Evolutionary conservation across 108 stramenopile species (phyloP).

Genomic region (Mediolabrus comicus): DNA sequence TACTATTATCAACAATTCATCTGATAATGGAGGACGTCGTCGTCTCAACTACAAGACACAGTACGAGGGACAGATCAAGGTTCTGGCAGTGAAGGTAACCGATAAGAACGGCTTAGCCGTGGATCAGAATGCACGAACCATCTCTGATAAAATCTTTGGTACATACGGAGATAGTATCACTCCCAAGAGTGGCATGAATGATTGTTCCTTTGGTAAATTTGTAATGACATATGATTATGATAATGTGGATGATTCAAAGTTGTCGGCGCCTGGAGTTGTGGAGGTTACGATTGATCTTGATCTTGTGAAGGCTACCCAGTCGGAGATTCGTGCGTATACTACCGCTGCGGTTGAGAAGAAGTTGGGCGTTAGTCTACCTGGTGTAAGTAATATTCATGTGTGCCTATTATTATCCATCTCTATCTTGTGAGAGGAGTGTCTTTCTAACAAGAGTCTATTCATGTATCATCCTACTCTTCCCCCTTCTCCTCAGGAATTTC

Average conservation of each 20-base stretch:
- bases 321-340: background rate
- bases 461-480: background rate
- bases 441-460: no score
- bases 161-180: constrained; percentile 29
- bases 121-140: background rate
- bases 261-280: constrained; percentile 32
- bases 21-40: background rate
- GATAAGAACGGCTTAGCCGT: constrained; percentile 26
- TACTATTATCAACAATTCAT: background rate
- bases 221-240: constrained; percentile 14
- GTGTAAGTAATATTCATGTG: background rate
- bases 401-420: background rate
- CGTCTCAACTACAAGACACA: constrained; percentile 18
- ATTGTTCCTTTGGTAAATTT: constrained; percentile 39
- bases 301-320: constrained; percentile 2
- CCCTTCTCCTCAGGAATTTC: constrained; percentile 7
- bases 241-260: background rate
- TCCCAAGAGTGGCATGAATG: constrained; percentile 12
- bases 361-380: constrained; percentile 21
- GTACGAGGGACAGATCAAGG: constrained; percentile 22
- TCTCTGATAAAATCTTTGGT: constrained; percentile 47
- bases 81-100: constrained; percentile 34
- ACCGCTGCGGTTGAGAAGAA: constrained; percentile 2
- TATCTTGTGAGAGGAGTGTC: no score
- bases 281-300: constrained; percentile 22